phyloP scores from a whole-genome alignment of 148 eudicot genomes.

The Rhododendron ovatum region DNA sequence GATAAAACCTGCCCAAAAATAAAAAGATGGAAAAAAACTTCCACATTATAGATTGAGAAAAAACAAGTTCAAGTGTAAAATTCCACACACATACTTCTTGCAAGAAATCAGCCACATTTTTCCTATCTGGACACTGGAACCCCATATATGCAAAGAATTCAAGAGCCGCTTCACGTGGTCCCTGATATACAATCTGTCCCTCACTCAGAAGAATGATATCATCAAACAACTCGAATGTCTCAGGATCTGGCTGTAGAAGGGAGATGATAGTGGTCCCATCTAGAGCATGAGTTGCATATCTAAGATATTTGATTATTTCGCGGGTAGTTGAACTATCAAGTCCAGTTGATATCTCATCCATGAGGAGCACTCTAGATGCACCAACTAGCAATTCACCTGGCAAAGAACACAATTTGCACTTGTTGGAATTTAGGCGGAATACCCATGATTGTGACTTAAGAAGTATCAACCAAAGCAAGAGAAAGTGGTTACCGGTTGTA shows the following conservation, averaged over 20 bases:
- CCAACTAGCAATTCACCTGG: slow-evolving; percentile 92
- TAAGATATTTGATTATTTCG: slow-evolving; percentile 74
- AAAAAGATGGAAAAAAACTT: neutral
- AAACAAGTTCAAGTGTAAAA: neutral
- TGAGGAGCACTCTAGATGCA: slow-evolving; percentile 67
- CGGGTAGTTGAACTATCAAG: slow-evolving; percentile 94
- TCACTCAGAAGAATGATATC: slow-evolving; percentile 77
- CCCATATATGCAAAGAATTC: slow-evolving; percentile 81
- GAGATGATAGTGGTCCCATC: slow-evolving; percentile 77
- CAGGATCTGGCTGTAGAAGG: slow-evolving; percentile 92
- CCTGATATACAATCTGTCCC: slow-evolving; percentile 96
- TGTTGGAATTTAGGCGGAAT: neutral
- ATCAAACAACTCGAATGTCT: slow-evolving; percentile 82
- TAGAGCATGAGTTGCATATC: slow-evolving; percentile 63
- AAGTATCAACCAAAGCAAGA: slow-evolving; percentile 1
- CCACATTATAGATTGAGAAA: neutral
- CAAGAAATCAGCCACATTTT: slow-evolving; percentile 87
- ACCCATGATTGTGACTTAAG: neutral
- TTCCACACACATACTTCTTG: slow-evolving; percentile 59
- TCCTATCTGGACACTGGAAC: slow-evolving; percentile 77
- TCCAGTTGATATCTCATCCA: slow-evolving; percentile 97
- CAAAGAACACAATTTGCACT: neutral
- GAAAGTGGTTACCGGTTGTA: slow-evolving; percentile 57
- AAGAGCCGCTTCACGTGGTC: slow-evolving; percentile 68
- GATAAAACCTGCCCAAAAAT: slow-evolving; percentile 61